Percentiles rank a stretch among this genome's conserved stretches.
phyloP scores from a whole-genome alignment of 352 stramenopile genomes.

The Pythium chondricola region DNA sequence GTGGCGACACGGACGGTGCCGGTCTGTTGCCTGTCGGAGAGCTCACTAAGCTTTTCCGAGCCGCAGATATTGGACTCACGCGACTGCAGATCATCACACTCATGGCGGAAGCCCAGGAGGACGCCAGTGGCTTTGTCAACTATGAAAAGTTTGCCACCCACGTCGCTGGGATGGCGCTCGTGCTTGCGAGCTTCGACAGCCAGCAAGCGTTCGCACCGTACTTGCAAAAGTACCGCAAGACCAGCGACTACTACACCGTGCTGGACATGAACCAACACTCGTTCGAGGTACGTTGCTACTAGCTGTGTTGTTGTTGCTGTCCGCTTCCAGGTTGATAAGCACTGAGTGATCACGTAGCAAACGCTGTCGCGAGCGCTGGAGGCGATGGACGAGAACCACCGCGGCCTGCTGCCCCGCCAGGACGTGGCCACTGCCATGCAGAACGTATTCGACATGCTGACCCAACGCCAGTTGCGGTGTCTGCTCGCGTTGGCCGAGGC shows the following conservation, averaged over 20 bases:
- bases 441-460: constrained; percentile 63
- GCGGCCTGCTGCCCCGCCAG: constrained; percentile 43
- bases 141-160: constrained; percentile 68
- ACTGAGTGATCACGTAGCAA: constrained; percentile 34
- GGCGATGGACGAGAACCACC: constrained; percentile 53
- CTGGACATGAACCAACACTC: constrained; percentile 76
- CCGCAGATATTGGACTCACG: constrained; percentile 66
- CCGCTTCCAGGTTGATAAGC: no score
- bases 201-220: constrained; percentile 54
- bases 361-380: constrained; percentile 53
- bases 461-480: constrained; percentile 49
- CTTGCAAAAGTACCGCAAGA: constrained; percentile 61
- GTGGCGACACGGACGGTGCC: constrained; percentile 52
- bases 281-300: constrained; percentile 39
- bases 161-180: constrained; percentile 61
- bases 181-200: constrained; percentile 58
- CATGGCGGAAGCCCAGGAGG: constrained; percentile 65
- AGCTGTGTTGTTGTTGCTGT: not conserved
- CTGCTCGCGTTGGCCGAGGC: constrained; percentile 56
- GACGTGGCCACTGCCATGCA: constrained; percentile 50
- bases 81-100: constrained; percentile 66
- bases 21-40: constrained; percentile 56
- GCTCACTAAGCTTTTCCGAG: constrained; percentile 47
- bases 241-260: constrained; percentile 70
- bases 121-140: constrained; percentile 68